phyloP scores from a whole-genome alignment of 805 yeast species.

The Wickerhamiella azyma region DNA sequence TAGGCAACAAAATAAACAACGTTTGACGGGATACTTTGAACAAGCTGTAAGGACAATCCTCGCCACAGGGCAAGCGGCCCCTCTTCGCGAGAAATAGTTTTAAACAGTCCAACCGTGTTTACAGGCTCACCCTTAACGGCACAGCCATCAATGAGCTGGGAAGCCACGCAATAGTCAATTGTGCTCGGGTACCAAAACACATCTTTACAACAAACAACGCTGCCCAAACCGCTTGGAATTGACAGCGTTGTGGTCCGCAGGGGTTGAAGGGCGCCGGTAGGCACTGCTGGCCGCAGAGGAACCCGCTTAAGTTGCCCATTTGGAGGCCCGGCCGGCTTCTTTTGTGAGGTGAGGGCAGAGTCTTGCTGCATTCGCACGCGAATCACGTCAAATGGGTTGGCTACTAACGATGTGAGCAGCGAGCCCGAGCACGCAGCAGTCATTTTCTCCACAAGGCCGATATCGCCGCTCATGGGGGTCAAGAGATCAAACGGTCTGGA shows the following conservation, averaged over 20 bases:
- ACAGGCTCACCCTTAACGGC: conserved; percentile 31
- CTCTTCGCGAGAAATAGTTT: conserved; percentile 52
- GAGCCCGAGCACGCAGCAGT: conserved; percentile 32
- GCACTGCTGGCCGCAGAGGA: neutral
- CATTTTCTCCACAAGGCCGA: conserved; percentile 16
- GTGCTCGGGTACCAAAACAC: conserved; percentile 28
- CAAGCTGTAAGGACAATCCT: conserved; percentile 65
- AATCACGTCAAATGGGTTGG: conserved; percentile 33
- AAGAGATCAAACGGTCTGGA: neutral
- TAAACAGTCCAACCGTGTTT: conserved; percentile 55
- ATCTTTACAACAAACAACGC: conserved; percentile 28
- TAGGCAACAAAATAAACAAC: conserved; percentile 91
- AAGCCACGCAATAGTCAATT: conserved; percentile 27
- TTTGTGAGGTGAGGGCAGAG: conserved; percentile 12
- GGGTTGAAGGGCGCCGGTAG: neutral
- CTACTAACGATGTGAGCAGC: conserved; percentile 28
- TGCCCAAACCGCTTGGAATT: conserved; percentile 21
- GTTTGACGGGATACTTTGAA: conserved; percentile 85
- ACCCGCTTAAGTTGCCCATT: neutral
- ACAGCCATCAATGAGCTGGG: conserved; percentile 23
- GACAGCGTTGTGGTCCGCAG: neutral
- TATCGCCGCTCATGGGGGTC: conserved; percentile 2
- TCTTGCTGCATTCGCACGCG: conserved; percentile 32
- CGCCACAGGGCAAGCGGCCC: conserved; percentile 76
- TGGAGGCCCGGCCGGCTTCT: neutral